Evolutionary conservation across 306 rosid species (phyloP), one percentile per base, ranked within the genome.

Genomic region (Psophocarpus tetragonolobus): DNA sequence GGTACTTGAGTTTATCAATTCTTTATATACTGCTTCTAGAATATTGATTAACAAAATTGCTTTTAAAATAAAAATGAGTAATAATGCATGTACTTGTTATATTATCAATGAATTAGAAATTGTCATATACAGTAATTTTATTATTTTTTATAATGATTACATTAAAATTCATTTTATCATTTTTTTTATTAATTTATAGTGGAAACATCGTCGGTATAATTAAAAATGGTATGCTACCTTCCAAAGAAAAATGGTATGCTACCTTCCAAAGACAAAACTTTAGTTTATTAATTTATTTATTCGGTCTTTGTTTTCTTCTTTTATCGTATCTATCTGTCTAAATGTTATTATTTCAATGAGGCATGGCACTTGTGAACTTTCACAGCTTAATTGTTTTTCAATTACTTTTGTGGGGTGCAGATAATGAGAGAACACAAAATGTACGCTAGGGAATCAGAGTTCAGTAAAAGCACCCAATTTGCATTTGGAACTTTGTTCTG

Each of bases 381-480:
- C 21, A 27, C 38, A 27, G 20, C 20, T 13, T 58, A 27, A 27
- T 58, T 27, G 38, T 58, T 58, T 58, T 8, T 58, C 2, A 5
- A 27, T 27, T 27, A 58, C 39, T 58, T 27, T 57, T 14, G 0
- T 20, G 21, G 11, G 39, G 33, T 27, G 64, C 36, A 26, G 64
- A 57, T 26, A 35, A 47, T 35, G 38, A n/a, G 41, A 24, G 44
- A 74, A 68, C 6, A 70, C 48, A 53, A 81, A 45, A 39, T 56
- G 44, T 67, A 14, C 56, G 1, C 20, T 35, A 64, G 41, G 32
- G 62, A 5, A 67, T 12, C 45, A 10, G 47, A 18, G 47, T 56
- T 54, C 23, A 42, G 50, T 14, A 56, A 68, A 68, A 42, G 32
- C 82, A 54, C 77, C 64, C 5, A 47, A 0, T 68, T 47, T 58